Conservation (phyloP, 768 basidiomycete species). For the Trametes cubensis region DNA sequence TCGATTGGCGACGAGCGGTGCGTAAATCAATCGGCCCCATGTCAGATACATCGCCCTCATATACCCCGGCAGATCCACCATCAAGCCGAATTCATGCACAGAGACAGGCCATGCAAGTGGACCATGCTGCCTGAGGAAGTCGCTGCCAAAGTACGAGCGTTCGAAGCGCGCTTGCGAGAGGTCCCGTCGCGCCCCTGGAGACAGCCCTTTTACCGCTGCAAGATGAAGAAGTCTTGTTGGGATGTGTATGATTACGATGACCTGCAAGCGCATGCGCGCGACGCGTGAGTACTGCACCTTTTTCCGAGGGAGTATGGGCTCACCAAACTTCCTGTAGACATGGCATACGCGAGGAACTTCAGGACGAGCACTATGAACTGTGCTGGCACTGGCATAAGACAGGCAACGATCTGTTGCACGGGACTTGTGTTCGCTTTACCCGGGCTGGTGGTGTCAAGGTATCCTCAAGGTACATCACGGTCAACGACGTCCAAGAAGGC, state of each 20-base stretch:
- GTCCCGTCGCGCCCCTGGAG: background rate
- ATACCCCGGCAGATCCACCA: background rate
- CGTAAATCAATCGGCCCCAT: background rate
- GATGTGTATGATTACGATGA: background rate
- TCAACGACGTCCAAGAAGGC: background rate
- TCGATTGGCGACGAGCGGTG: conserved; percentile 11
- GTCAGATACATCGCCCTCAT: background rate
- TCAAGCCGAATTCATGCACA: background rate
- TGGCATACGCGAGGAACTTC: background rate
- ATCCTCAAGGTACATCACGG: background rate
- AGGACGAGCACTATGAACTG: background rate
- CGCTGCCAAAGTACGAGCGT: background rate
- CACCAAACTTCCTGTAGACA: background rate
- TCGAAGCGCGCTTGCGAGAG: background rate
- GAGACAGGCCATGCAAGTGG: background rate
- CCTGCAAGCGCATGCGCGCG: background rate
- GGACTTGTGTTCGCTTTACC: background rate
- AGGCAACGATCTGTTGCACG: background rate
- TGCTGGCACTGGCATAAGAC: too few relatives aligned
- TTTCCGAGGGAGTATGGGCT: too few relatives aligned
- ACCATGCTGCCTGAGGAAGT: conserved; percentile 2
- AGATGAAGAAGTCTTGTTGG: background rate
- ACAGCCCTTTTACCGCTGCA: background rate
- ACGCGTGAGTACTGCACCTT: background rate
- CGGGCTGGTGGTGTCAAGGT: background rate